These are phyloP conservation scores for Russula sp. DNA, from an alignment of 768 basidiomycete species.

Conservation along the genomic window DNA sequence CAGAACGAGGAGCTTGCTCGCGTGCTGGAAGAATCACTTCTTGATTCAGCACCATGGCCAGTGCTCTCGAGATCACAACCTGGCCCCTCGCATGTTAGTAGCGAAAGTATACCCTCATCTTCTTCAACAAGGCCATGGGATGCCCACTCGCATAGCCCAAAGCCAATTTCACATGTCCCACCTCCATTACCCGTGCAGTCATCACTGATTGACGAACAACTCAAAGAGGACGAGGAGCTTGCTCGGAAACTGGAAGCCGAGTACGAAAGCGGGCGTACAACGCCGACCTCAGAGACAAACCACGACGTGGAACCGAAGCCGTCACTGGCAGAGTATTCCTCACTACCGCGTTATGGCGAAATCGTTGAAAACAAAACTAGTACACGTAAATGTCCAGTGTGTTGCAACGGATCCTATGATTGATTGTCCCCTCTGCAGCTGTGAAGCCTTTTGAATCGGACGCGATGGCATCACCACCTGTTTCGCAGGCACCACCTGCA, in stretches of 20 bases:
- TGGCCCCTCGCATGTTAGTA: neutral
- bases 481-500: neutral
- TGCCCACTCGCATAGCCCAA: neutral
- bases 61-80: neutral
- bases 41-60: neutral
- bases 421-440: neutral
- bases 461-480: neutral
- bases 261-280: conserved; percentile 29
- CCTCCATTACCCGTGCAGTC: neutral
- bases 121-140: neutral
- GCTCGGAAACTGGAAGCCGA: conserved; percentile 35
- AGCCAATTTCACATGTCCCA: neutral
- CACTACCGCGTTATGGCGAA: neutral
- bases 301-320: neutral
- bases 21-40: conserved; percentile 13
- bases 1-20: conserved; percentile 12
- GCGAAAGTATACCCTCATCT: neutral
- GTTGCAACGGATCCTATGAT: neutral
- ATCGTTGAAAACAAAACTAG: neutral
- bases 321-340: neutral
- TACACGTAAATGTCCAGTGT: neutral
- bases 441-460: neutral
- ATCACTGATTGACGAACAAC: conserved; percentile 11
- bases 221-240: conserved; percentile 37
- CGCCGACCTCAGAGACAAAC: neutral